Conservation (phyloP, 805 yeast species). For the Metschnikowia noctiluminum region DNA sequence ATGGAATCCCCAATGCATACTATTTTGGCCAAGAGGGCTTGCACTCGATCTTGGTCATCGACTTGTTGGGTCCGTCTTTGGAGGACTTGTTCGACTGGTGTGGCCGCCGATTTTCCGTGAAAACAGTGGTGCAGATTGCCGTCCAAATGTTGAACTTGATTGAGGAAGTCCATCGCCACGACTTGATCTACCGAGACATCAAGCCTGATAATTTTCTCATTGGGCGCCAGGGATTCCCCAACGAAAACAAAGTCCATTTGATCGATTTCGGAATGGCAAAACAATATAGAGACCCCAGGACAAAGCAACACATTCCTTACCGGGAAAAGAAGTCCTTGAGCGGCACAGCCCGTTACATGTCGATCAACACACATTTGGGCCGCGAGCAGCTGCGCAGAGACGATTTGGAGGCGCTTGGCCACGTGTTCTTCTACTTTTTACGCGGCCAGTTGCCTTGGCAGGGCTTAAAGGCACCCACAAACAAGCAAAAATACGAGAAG, state of each 20-base stretch:
- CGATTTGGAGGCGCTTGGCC: constrained; percentile 92
- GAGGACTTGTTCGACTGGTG: constrained; percentile 89
- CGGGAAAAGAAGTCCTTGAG: constrained; percentile 94
- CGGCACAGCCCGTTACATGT: constrained; percentile 96
- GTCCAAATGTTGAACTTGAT: constrained; percentile 74
- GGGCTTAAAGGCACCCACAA: constrained; percentile 94
- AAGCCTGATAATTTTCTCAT: constrained; percentile 81
- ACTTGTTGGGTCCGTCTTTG: constrained; percentile 73
- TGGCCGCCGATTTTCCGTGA: constrained; percentile 66
- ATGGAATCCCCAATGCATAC: constrained; percentile 79
- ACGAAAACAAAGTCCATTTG: constrained; percentile 65
- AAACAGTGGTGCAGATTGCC: constrained; percentile 72
- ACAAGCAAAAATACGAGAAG: constrained; percentile 94
- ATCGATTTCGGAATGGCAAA: constrained; percentile 89
- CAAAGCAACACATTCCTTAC: constrained; percentile 82
- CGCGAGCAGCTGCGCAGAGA: constrained; percentile 96
- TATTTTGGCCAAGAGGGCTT: constrained; percentile 85
- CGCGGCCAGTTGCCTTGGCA: constrained; percentile 98
- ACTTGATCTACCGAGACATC: constrained; percentile 74
- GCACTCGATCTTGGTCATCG: constrained; percentile 73
- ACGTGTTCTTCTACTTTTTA: constrained; percentile 90
- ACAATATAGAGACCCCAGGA: constrained; percentile 75
- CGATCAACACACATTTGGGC: constrained; percentile 93
- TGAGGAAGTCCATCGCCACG: constrained; percentile 72
- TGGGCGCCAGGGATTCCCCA: constrained; percentile 57